Evolutionary conservation across 805 yeast genomes (phyloP).

Genomic region (Kluyveromyces aestuarii): DNA sequence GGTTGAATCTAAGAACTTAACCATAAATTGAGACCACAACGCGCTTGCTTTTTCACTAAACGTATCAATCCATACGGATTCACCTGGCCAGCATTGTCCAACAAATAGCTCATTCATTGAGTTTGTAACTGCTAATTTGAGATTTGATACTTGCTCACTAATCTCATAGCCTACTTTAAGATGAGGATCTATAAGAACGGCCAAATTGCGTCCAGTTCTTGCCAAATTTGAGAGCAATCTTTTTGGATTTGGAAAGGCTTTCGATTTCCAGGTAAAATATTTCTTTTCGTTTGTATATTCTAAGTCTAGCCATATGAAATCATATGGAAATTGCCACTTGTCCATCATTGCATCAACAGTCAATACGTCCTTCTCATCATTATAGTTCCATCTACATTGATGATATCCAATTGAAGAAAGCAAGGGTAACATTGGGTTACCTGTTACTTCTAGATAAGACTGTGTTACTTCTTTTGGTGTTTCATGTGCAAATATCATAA

Average conservation of each 20-base stretch:
- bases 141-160: conserved; percentile 40
- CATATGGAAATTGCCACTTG: conserved; percentile 67
- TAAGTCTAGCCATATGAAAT: conserved; percentile 88
- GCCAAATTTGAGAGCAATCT: conserved; percentile 57
- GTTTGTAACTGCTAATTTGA: conserved; percentile 39
- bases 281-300: conserved; percentile 83
- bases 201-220: conserved; percentile 68
- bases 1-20: conserved; percentile 39
- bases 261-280: conserved; percentile 85
- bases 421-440: conserved; percentile 65
- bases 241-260: conserved; percentile 65
- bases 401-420: conserved; percentile 81
- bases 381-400: conserved; percentile 97
- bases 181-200: conserved; percentile 88
- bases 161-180: conserved; percentile 62
- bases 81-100: conserved; percentile 99
- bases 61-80: conserved; percentile 88
- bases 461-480: conserved; percentile 47
- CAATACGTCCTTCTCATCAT: conserved; percentile 79
- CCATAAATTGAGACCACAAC: conserved; percentile 52
- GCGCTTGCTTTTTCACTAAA: conserved; percentile 51
- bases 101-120: conserved; percentile 42
- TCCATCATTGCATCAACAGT: conserved; percentile 65
- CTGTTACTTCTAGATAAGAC: conserved; percentile 63
- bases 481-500: conserved; percentile 49